Evolutionary conservation across 2,329 filamentous ascomycete genomes (phyloP).

Genomic region (Fusarium sacchari): DNA sequence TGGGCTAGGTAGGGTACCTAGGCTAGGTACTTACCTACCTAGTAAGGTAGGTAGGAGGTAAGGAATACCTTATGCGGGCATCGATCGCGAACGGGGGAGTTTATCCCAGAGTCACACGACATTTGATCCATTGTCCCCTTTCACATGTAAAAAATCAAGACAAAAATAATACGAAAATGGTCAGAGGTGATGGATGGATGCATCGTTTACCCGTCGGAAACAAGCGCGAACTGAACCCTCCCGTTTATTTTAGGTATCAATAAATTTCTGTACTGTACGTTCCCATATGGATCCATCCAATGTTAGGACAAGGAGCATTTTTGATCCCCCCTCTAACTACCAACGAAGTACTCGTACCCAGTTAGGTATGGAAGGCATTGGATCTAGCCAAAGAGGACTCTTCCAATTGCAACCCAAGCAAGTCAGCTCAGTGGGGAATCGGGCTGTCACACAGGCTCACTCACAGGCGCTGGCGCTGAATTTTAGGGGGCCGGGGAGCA

Average conservation of each 20-base stretch:
- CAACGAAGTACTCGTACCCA: too few species aligned
- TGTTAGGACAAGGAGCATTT: neutral
- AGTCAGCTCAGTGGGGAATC: neutral
- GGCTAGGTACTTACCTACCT: too few species aligned
- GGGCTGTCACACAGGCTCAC: neutral
- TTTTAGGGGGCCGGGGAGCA: neutral
- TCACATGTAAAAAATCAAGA: conserved; percentile 1
- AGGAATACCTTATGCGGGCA: neutral
- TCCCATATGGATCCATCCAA: neutral
- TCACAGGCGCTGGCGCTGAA: neutral
- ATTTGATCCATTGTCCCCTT: neutral
- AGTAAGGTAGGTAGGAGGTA: neutral
- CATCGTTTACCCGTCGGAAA: neutral
- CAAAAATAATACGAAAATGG: conserved; percentile 9
- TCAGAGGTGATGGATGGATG: neutral
- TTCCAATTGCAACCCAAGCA: conserved; percentile 1
- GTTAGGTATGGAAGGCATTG: too few species aligned
- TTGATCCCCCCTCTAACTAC: neutral
- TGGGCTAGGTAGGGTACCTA: too few species aligned
- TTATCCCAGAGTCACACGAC: neutral
- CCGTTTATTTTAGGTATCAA: neutral
- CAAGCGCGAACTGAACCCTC: neutral
- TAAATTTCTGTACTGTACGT: neutral
- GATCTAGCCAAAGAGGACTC: neutral
- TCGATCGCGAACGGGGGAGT: neutral